A percentile compares a stretch with the other conserved stretches of the same genome.
These are phyloP conservation scores for Botrytis pseudocinerea DNA, from an alignment of 2,329 filamentous ascomycete species.

Conservation along the genomic window DNA sequence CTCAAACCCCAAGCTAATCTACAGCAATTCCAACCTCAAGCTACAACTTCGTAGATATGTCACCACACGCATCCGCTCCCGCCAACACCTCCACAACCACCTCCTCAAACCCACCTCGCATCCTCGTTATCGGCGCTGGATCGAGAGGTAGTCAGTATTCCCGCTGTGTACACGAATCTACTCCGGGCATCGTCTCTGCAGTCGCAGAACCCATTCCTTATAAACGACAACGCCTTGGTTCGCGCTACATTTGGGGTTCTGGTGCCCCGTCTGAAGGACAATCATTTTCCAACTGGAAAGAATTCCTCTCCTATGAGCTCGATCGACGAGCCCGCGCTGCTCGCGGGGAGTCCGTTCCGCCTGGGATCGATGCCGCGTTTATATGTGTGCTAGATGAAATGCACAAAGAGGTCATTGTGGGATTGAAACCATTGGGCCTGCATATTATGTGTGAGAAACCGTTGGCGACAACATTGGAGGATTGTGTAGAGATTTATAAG, in stretches of 20 bases:
- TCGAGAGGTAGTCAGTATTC: slow-evolving; percentile 77
- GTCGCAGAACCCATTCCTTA: slow-evolving; percentile 80
- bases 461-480: slow-evolving; percentile 73
- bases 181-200: slow-evolving; percentile 68
- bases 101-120: slow-evolving; percentile 54
- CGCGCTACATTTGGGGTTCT: slow-evolving; percentile 70
- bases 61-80: slow-evolving; percentile 35
- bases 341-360: slow-evolving; percentile 47
- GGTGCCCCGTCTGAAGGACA: slow-evolving; percentile 57
- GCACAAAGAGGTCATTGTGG: slow-evolving; percentile 78
- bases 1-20: background rate
- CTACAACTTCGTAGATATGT: slow-evolving; percentile 29
- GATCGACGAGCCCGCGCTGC: slow-evolving; percentile 56
- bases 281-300: slow-evolving; percentile 70
- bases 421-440: slow-evolving; percentile 67
- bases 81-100: slow-evolving; percentile 24
- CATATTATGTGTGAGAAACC: slow-evolving; percentile 97
- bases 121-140: slow-evolving; percentile 81
- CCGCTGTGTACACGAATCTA: slow-evolving; percentile 62
- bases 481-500: slow-evolving; percentile 74
- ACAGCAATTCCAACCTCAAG: background rate
- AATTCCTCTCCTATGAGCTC: slow-evolving; percentile 73
- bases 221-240: slow-evolving; percentile 72
- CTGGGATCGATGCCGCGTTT: slow-evolving; percentile 58
- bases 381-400: slow-evolving; percentile 83